Conservation (phyloP, 495 filamentous ascomycete genomes). For the Xylaria longipes region DNA sequence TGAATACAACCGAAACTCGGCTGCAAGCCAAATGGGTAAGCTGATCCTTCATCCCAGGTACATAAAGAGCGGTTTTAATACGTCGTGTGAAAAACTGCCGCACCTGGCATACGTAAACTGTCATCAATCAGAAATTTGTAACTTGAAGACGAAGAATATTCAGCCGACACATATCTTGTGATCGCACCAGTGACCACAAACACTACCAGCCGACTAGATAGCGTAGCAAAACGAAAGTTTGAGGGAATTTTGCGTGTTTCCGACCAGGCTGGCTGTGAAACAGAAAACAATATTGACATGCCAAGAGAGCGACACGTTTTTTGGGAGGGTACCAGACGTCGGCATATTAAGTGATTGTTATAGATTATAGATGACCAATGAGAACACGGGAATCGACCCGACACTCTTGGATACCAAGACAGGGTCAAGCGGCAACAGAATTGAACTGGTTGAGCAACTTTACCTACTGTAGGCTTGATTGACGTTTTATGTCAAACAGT, state of each 20-base stretch:
- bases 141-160: not conserved
- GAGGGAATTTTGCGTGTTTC: not conserved
- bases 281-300: not conserved
- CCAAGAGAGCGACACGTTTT: constrained; percentile 13
- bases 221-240: not conserved
- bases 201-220: not conserved
- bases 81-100: not conserved
- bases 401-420: not conserved
- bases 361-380: not conserved
- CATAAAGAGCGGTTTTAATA: not conserved
- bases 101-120: not conserved
- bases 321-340: not conserved
- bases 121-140: not conserved
- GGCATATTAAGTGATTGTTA: not conserved
- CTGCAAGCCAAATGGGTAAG: not conserved
- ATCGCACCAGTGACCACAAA: not conserved
- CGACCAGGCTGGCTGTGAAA: not conserved
- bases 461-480: not conserved
- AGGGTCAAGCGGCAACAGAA: no score
- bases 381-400: not conserved
- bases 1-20: not conserved
- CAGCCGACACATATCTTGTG: not conserved
- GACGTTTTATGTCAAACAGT: not conserved
- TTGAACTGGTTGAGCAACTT: not conserved
- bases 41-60: not conserved